Conservation (phyloP, 2,329 filamentous ascomycete species). For the Chaetomiaceae sp. region DNA sequence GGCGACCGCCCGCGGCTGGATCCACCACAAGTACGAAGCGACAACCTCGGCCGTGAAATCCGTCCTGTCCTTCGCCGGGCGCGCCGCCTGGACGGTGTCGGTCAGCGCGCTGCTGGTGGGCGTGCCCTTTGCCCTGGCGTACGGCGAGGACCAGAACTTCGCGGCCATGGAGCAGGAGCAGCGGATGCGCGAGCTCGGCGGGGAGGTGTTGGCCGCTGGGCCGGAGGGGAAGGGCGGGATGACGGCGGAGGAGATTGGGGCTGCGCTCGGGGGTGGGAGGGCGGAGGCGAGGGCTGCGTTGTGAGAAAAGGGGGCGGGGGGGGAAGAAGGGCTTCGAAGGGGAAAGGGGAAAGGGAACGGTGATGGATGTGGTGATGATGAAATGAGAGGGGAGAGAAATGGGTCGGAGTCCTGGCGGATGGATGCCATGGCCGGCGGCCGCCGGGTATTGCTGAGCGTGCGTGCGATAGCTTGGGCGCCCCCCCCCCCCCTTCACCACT, state of each 20-base stretch:
- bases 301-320: constrained; percentile 32
- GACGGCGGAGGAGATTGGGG: constrained; percentile 48
- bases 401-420: too few species aligned
- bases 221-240: constrained; percentile 25
- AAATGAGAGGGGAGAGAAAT: background rate
- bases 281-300: constrained; percentile 45
- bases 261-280: constrained; percentile 38
- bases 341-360: too few species aligned
- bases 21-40: constrained; percentile 56
- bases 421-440: too few species aligned
- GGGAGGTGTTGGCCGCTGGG: constrained; percentile 60
- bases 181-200: constrained; percentile 88
- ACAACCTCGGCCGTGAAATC: constrained; percentile 55
- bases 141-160: constrained; percentile 93
- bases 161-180: constrained; percentile 97
- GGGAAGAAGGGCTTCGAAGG: too few species aligned
- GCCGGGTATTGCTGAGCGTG: too few species aligned
- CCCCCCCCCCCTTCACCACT: too few species aligned
- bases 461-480: too few species aligned
- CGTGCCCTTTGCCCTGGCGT: constrained; percentile 89
- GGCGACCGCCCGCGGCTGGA: constrained; percentile 64
- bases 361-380: background rate
- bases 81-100: constrained; percentile 84
- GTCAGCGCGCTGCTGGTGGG: constrained; percentile 85
- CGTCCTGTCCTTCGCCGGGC: constrained; percentile 69